phyloP scores from a whole-genome alignment of 345 rosid genomes.

The Sisymbrium irio region DNA sequence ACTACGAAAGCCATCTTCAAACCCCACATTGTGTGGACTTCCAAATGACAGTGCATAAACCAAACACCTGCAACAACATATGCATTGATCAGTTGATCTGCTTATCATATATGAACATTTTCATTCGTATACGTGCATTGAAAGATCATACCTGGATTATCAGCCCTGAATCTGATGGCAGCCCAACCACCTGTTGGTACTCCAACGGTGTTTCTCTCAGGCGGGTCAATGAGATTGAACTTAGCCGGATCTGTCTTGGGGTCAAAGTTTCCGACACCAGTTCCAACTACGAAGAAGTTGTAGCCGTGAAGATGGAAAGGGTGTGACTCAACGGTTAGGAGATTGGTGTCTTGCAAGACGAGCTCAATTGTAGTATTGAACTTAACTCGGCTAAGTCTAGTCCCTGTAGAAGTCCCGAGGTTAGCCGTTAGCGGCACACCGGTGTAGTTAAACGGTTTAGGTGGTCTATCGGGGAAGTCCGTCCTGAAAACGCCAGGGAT shows the following conservation, averaged over 20 bases:
- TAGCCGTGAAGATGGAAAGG: slow-evolving; percentile 74
- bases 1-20: slow-evolving; percentile 59
- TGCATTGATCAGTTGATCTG: not conserved
- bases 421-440: slow-evolving; percentile 53
- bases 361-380: slow-evolving; percentile 54
- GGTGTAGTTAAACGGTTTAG: slow-evolving; percentile 48
- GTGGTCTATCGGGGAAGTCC: slow-evolving; percentile 56
- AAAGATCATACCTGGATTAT: slow-evolving; percentile 60
- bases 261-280: slow-evolving; percentile 60
- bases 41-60: slow-evolving; percentile 66
- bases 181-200: slow-evolving; percentile 79
- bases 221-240: slow-evolving; percentile 68
- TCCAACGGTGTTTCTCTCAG: slow-evolving; percentile 74
- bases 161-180: slow-evolving; percentile 69
- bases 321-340: slow-evolving; percentile 56
- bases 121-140: not conserved
- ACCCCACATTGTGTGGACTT: slow-evolving; percentile 59
- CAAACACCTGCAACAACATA: slow-evolving; percentile 43
- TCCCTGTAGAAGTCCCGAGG: slow-evolving; percentile 45
- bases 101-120: not conserved
- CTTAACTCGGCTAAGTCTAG: slow-evolving; percentile 49
- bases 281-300: slow-evolving; percentile 61
- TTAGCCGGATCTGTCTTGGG: slow-evolving; percentile 40
- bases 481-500: slow-evolving; percentile 48
- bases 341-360: slow-evolving; percentile 60